A percentile compares a stretch with the other conserved stretches of the same genome.
phyloP scores from a whole-genome alignment of 1,284 basidiomycete genomes.

The Fistulinella staudtii region DNA sequence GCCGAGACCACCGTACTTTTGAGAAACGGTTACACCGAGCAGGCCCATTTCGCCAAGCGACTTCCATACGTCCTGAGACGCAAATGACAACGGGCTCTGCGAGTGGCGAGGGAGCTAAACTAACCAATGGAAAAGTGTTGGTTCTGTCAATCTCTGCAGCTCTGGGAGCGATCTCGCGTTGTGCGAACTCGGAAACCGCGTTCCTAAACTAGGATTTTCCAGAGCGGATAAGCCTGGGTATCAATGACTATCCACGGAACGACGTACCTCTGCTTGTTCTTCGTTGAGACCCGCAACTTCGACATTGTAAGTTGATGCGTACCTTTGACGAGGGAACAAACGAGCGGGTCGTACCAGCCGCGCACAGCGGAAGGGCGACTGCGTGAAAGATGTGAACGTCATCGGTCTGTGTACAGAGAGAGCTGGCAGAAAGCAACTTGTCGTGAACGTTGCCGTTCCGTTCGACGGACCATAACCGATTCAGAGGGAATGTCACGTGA shows the following conservation, averaged over 20 bases:
- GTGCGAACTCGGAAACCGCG: slow-evolving; percentile 72
- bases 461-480: slow-evolving; percentile 21
- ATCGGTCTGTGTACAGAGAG: slow-evolving; percentile 5
- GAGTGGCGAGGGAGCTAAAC: slow-evolving; percentile 22
- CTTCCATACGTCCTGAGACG: slow-evolving; percentile 75
- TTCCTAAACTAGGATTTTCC: slow-evolving; percentile 64
- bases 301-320: slow-evolving; percentile 62
- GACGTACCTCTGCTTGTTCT: slow-evolving; percentile 76
- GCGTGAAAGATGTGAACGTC: slow-evolving; percentile 12
- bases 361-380: slow-evolving; percentile 6
- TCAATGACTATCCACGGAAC: background rate
- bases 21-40: slow-evolving; percentile 78
- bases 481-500: slow-evolving; percentile 16
- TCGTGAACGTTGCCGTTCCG: no score
- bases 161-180: slow-evolving; percentile 67
- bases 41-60: slow-evolving; percentile 87
- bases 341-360: slow-evolving; percentile 1
- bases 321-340: slow-evolving; percentile 5
- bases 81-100: slow-evolving; percentile 2
- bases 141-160: slow-evolving; percentile 82
- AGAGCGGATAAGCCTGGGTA: slow-evolving; percentile 1
- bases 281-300: slow-evolving; percentile 80
- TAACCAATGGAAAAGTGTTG: slow-evolving; percentile 73
- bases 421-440: background rate
- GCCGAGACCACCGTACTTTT: slow-evolving; percentile 75